Evolutionary conservation across 257 asterid genomes (phyloP).

Genomic region (Echium plantagineum): DNA sequence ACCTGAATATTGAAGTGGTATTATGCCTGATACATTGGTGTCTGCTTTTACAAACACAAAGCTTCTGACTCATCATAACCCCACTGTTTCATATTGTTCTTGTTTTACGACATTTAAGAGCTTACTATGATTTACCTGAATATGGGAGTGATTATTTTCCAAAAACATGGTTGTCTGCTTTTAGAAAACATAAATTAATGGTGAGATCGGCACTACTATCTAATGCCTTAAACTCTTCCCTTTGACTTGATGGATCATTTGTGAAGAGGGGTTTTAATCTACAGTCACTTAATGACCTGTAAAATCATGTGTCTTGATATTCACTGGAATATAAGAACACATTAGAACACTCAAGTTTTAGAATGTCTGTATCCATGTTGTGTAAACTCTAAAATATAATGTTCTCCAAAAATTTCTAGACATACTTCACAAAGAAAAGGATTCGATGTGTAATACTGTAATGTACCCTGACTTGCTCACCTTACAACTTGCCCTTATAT

Average conservation of each 20-base stretch:
- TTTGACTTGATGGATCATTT: too few relatives aligned
- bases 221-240: background rate
- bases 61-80: background rate
- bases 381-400: background rate
- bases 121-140: too few relatives aligned
- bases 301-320: too few relatives aligned
- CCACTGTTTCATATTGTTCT: background rate
- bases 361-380: too few relatives aligned
- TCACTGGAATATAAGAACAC: background rate
- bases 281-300: too few relatives aligned
- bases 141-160: too few relatives aligned
- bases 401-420: background rate
- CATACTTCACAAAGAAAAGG: background rate
- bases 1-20: background rate
- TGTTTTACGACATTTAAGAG: too few relatives aligned
- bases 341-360: too few relatives aligned
- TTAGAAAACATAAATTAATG: too few relatives aligned
- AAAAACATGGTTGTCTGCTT: too few relatives aligned
- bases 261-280: too few relatives aligned
- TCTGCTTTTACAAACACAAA: background rate
- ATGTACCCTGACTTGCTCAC: background rate
- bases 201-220: too few relatives aligned
- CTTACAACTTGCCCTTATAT: background rate
- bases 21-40: background rate
- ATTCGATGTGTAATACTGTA: background rate